Conservation (phyloP, 2,329 filamentous ascomycete species). For the Aspergillus eucalypticola region DNA sequence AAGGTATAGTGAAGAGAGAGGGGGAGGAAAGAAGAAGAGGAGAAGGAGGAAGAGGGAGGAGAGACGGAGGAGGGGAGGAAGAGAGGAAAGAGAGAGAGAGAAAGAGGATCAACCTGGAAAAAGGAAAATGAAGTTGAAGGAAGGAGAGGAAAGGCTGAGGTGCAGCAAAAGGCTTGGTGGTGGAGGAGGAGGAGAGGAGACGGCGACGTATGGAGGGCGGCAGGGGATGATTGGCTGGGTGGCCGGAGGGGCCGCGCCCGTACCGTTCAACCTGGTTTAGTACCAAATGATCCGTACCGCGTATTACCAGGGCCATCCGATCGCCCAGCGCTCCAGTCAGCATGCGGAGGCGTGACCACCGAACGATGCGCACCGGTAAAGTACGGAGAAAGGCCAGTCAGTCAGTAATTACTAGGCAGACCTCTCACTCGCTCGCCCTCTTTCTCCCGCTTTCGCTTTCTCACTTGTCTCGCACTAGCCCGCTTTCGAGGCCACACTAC, state of each 20-base stretch:
- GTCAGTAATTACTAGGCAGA: neutral
- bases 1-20: conserved; percentile 10
- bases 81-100: conserved; percentile 15
- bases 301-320: conserved; percentile 18
- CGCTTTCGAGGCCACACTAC: conserved; percentile 1
- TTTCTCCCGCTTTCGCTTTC: no score
- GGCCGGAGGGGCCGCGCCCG: conserved; percentile 1
- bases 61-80: conserved; percentile 10
- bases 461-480: neutral
- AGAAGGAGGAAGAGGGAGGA: conserved; percentile 17
- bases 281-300: conserved; percentile 8
- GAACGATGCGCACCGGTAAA: conserved; percentile 11
- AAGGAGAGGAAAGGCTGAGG: conserved; percentile 19
- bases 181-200: conserved; percentile 16
- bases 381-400: conserved; percentile 3
- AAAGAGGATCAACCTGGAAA: conserved; percentile 20
- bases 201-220: conserved; percentile 14
- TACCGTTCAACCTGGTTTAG: neutral
- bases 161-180: conserved; percentile 17
- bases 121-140: conserved; percentile 23
- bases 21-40: conserved; percentile 7
- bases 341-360: conserved; percentile 5
- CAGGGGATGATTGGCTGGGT: conserved; percentile 14
- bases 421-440: neutral
- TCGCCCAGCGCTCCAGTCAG: conserved; percentile 16